A percentile compares a stretch with the other conserved stretches of the same genome.
These are phyloP conservation scores for Septoria linicola DNA, from an alignment of 2,329 filamentous ascomycete species.

Conservation along the genomic window DNA sequence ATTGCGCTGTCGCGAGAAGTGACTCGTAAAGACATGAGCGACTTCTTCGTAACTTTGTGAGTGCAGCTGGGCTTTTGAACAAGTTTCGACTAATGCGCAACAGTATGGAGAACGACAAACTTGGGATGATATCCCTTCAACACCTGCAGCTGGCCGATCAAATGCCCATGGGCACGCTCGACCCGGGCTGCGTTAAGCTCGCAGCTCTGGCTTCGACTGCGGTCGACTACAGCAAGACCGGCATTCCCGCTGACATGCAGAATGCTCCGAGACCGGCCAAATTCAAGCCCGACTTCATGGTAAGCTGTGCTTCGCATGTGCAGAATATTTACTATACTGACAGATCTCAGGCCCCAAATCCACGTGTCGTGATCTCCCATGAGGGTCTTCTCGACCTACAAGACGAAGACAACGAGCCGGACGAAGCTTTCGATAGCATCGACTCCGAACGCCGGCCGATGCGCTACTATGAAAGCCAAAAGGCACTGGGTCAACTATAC, in stretches of 20 bases:
- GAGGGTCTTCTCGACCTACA: conserved; percentile 51
- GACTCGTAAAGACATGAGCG: conserved; percentile 63
- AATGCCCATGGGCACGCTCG: conserved; percentile 33
- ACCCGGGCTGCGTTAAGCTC: conserved; percentile 40
- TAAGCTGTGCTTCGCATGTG: background rate
- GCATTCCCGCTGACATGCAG: conserved; percentile 54
- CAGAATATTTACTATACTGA: background rate
- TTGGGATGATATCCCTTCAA: conserved; percentile 44
- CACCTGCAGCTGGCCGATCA: conserved; percentile 46
- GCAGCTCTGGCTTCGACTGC: conserved; percentile 42
- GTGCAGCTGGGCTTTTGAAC: conserved; percentile 35
- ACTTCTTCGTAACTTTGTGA: conserved; percentile 75
- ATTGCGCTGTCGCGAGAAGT: conserved; percentile 63
- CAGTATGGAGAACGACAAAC: conserved; percentile 57
- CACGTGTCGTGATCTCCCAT: conserved; percentile 44
- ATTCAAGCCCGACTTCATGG: conserved; percentile 54
- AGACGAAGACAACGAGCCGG: conserved; percentile 48
- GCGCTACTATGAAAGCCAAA: conserved; percentile 66
- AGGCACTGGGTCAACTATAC: conserved; percentile 69
- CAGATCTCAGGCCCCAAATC: conserved; percentile 41
- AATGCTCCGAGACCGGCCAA: conserved; percentile 45
- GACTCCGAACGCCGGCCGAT: conserved; percentile 34
- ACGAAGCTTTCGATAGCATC: conserved; percentile 42
- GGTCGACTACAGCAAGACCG: conserved; percentile 53
- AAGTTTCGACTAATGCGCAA: conserved; percentile 44